These are phyloP conservation scores for Schizophyllum commune DNA, from an alignment of 1,284 basidiomycete genomes.

Conservation along the genomic window DNA sequence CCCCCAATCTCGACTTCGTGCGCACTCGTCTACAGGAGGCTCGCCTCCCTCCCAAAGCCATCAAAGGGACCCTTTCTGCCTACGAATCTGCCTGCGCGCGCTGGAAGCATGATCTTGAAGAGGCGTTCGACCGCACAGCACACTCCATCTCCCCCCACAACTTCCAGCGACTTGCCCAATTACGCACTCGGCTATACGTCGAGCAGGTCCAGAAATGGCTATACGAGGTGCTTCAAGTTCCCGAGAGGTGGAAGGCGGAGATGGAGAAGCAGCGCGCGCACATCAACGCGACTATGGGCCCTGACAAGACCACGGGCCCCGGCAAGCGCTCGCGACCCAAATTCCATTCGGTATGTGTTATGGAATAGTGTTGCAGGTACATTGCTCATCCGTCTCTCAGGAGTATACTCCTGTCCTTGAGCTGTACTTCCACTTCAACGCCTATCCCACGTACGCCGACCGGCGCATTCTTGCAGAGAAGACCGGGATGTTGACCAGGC, in stretches of 20 bases:
- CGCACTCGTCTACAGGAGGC: not conserved
- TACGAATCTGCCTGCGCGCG: not conserved
- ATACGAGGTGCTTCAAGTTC: not conserved
- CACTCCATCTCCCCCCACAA: not conserved
- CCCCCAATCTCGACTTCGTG: not conserved
- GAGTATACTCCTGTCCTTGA: constrained; percentile 40
- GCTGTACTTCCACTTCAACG: constrained; percentile 40
- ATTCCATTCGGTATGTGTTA: not conserved
- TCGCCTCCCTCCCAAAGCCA: not conserved
- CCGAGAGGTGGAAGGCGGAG: not conserved
- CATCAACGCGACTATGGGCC: not conserved
- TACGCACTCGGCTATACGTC: not conserved
- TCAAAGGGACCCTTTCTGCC: not conserved
- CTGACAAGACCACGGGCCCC: not conserved
- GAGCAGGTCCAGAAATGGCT: not conserved
- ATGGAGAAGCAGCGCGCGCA: not conserved
- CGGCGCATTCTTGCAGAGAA: constrained; percentile 33
- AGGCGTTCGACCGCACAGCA: not conserved
- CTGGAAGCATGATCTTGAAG: no score
- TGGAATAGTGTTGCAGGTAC: no score
- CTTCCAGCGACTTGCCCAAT: not conserved
- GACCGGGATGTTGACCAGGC: constrained; percentile 38
- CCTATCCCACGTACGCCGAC: constrained; percentile 40
- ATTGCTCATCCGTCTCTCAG: constrained; percentile 19
- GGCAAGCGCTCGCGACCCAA: not conserved